A percentile compares a stretch with the other conserved stretches of the same genome.
Evolutionary conservation across 163 green algal species (phyloP).

Genomic region (Scenedesmus sp.): DNA sequence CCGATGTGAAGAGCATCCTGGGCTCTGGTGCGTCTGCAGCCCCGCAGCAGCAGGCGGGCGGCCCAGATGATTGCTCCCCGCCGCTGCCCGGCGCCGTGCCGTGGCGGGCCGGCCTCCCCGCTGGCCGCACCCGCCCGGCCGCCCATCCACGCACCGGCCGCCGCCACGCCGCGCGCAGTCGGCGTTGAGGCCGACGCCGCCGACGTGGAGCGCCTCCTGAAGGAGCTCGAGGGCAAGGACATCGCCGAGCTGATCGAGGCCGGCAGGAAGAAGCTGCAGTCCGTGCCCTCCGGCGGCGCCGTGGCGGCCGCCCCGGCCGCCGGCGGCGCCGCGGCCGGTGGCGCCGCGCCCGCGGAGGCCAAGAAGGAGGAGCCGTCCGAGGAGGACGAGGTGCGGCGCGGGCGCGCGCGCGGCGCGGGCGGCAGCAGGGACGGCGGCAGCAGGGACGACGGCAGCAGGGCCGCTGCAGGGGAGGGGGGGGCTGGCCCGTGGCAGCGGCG

Average conservation of each 20-base stretch:
- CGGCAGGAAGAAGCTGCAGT: slow-evolving; percentile 84
- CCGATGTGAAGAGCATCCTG: slow-evolving; percentile 89
- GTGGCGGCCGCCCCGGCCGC: slow-evolving; percentile 56
- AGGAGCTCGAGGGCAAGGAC: slow-evolving; percentile 91
- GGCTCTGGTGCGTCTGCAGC: slow-evolving; percentile 79
- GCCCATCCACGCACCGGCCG: too few relatives aligned
- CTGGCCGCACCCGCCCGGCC: too few relatives aligned
- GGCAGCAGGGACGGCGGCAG: not conserved
- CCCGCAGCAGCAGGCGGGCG: too few relatives aligned
- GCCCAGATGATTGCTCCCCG: too few relatives aligned
- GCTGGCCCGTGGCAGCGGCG: not conserved
- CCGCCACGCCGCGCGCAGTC: too few relatives aligned
- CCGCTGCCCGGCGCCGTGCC: too few relatives aligned
- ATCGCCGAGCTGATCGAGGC: slow-evolving; percentile 76
- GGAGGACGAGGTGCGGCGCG: slow-evolving; percentile 75
- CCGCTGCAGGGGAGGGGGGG: not conserved
- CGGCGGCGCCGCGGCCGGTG: slow-evolving; percentile 57
- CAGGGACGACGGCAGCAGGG: not conserved
- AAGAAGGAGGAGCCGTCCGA: slow-evolving; percentile 82
- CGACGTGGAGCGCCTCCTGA: slow-evolving; percentile 78
- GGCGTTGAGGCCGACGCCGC: slow-evolving; percentile 85
- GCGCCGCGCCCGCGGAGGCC: slow-evolving; percentile 74
- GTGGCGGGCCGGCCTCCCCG: too few relatives aligned
- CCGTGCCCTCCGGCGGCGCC: slow-evolving; percentile 79
- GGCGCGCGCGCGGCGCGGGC: too few relatives aligned